Percentiles rank a stretch among this genome's conserved stretches.
These are phyloP conservation scores for Isochrysis galbana DNA, from an alignment of 78 protist species.

Conservation along the genomic window DNA sequence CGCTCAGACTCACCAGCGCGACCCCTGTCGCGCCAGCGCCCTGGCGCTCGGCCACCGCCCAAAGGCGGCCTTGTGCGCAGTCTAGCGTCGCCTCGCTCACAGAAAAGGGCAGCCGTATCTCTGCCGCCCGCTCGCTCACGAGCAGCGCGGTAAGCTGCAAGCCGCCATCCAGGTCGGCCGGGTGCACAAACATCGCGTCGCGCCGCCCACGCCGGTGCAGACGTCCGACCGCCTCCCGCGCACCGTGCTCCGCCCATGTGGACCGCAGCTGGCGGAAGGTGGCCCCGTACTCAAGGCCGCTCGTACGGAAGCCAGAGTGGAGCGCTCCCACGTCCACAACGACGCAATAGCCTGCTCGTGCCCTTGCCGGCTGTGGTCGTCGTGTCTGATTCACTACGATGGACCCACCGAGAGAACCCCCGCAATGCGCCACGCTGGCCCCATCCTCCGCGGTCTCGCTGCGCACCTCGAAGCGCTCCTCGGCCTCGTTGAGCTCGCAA, in stretches of 20 bases:
- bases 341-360: background rate
- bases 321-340: background rate
- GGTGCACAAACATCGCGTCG: background rate
- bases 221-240: background rate
- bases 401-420: background rate
- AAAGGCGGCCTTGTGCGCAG: background rate
- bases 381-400: background rate
- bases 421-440: background rate
- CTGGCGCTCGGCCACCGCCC: background rate
- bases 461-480: background rate
- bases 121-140: background rate
- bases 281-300: background rate
- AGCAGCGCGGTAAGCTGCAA: background rate
- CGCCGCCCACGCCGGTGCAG: background rate
- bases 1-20: background rate
- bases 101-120: background rate
- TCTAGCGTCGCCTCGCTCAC: background rate
- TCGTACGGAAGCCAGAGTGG: background rate
- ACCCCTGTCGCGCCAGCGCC: background rate
- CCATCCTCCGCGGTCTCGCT: background rate
- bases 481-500: background rate
- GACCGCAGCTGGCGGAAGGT: background rate
- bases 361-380: background rate
- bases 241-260: background rate
- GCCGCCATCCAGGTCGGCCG: background rate